Evolutionary conservation across 495 filamentous ascomycete species (phyloP), one percentile per base, ranked within the genome.

Genomic region (Parachaetomium inaequale): DNA sequence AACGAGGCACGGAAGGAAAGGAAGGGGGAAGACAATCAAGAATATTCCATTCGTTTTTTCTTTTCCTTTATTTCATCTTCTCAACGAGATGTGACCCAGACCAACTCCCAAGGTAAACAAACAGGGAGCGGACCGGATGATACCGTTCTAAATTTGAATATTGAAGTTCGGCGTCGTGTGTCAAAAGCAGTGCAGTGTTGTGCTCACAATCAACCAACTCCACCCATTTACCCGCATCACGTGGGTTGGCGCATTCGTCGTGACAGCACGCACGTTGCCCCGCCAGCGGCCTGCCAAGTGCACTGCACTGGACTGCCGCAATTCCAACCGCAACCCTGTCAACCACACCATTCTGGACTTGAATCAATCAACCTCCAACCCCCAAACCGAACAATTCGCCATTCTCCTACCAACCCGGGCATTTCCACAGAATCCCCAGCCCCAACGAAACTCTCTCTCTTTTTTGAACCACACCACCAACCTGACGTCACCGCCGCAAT

Each of bases 401-500:
- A 46, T 51, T 51, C 28, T 2, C 7, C 3, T 28, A 1, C 10
- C 23, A 49, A 15, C 17, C 28, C 10, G 2, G 14, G 0, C 8
- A 1, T 3, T 40, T 15, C 36, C 8, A 10, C 14, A 3, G 14
- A 3, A 40, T 10, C 36, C 17, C 36, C 14, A 40, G 4, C 31
- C n/a, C 4, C 31, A 38, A 19, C 26, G 1, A 28, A 55, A 12
- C 5, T n/a, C 15, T 26, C 21, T 11, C 36, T 10, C 36, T n/a
- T n/a, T n/a, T n/a, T n/a, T n/a, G 12, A 40, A 40, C 25, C 26
- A 14, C 38, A 25, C 11, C 11, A 17, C 4, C 3, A 31, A 23
- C 25, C 61, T 69, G 68, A 70, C 68, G 68, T 69, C 68, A 69
- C 58, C 53, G 31, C 42, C 28, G 78, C 63, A 64, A 93, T 93